Evolutionary conservation across 2,329 filamentous ascomycete species (phyloP), one percentile per base, ranked within the genome.

Genomic region (Pseudopyricularia javanii): DNA sequence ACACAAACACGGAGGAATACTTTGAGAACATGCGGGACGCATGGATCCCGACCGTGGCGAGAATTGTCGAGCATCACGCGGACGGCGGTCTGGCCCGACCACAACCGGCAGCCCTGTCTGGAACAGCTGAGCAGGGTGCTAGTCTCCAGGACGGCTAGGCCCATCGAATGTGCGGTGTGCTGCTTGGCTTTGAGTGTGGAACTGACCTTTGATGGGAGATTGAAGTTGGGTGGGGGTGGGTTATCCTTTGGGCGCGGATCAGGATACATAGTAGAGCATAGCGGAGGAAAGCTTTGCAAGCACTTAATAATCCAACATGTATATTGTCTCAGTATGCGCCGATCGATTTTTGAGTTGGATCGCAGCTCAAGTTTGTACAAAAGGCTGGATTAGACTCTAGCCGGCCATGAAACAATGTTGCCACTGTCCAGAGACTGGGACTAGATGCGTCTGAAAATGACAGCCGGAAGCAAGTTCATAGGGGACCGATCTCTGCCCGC

Each of bases 1-100:
- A n/a, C n/a, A 14, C 14, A 4, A 30, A 52, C 26, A 22, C 37
- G 2, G 50, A 52, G 35, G 33, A 28, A 4, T 45, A 35, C 20
- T 7, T 45, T n/a, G 37, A 33, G 11, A 28, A 43, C 9, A 52
- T 52, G 50, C 35, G 37, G n/a, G 24, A 52, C 12, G n/a, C 30
- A 17, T 52, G 50, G 50, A 52, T 52, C 9, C 50, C 50, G 9
- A 40, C 50, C n/a, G 50, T 52, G 28, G 28, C 50, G 26, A 37
- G 28, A 12, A 24, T 52, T 28, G 26, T 40, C 4, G 50, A 17
- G 20, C 30, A 35, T n/a, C 20, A 14, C 3, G n/a, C 20, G 17
- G 37, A 8, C 17, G 24, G 8, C 11, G 15, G 24, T 2, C 17
- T 20, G 17, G 37, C 17, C 17, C 2, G 20, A 2, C 37, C 37